phyloP scores from a whole-genome alignment of 2,329 filamentous ascomycete genomes.

The Metarhizium guizhouense region DNA sequence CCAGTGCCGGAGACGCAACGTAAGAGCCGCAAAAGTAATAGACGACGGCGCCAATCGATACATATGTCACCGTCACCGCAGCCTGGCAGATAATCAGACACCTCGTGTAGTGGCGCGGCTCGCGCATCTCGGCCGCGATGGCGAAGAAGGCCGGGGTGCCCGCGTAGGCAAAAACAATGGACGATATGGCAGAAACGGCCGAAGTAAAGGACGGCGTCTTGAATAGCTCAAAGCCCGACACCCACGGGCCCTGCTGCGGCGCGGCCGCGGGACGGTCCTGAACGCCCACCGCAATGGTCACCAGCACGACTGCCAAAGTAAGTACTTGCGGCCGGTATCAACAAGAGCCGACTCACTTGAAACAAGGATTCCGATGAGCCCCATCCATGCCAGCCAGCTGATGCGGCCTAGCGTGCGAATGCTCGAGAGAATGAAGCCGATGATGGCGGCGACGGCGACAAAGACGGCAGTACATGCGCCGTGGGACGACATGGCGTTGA shows the following conservation, averaged over 20 bases:
- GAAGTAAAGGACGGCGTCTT: conserved; percentile 19
- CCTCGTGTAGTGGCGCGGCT: conserved; percentile 18
- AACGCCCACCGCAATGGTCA: conserved; percentile 2
- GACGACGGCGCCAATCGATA: conserved; percentile 26
- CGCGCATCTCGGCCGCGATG: conserved; percentile 24
- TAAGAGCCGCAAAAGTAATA: conserved; percentile 37
- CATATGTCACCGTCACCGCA: conserved; percentile 22
- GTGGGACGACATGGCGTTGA: conserved; percentile 27
- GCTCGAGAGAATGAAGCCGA: conserved; percentile 18
- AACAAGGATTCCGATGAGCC: conserved; percentile 12
- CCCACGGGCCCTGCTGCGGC: conserved; percentile 12
- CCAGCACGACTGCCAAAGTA: conserved; percentile 1
- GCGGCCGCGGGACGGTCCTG: conserved; percentile 14
- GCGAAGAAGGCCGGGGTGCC: conserved; percentile 26
- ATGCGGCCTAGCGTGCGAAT: conserved; percentile 18
- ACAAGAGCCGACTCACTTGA: conserved; percentile 5
- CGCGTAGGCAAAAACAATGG: conserved; percentile 27
- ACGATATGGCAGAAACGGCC: conserved; percentile 20
- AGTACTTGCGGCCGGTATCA: background rate
- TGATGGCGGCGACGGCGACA: conserved; percentile 20
- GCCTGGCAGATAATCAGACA: conserved; percentile 17
- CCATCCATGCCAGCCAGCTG: conserved; percentile 19
- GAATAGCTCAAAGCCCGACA: conserved; percentile 20
- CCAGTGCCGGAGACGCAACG: conserved; percentile 37
- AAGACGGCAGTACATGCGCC: conserved; percentile 15